Base-by-base conservation (phyloP, 306 rosid species). In the Arachis stenosperma region DNA sequence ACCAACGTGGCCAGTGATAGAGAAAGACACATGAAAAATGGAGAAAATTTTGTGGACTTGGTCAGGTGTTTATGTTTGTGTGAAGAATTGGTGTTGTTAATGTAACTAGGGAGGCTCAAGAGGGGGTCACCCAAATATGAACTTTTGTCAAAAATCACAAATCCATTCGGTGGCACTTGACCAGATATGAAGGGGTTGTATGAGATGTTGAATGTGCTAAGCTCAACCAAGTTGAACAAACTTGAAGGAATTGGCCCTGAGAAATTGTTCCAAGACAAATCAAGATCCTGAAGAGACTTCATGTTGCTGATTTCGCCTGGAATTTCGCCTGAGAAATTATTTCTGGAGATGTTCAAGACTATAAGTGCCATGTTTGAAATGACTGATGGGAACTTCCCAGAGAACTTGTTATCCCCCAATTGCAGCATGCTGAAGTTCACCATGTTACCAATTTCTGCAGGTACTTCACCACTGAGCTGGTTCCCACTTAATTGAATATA, bases 401-500 rank as follows among this genome's bases (percentile, higher is more conserved):
- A 17, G 66, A 93, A 79, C 8, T 72, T 42, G 78, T 93, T 93
- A 62, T 46, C 64, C n/a, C 88, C 93, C 56, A 93, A 81, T 73
- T 90, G 86, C 68, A 93, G 56, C 93, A 93, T 77, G 68, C 90
- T 90, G 67, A 90, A 90, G 14, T 81, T 85, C 27, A 62, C 12
- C 98, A 93, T 87, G 61, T 36, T 65, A 3, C 88, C 88, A 51
- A 93, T 85, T 55, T 83, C 87, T 8, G 65, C 10, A 65, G 98
- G 96, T 30, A 93, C 15, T 53, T 90, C 92, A 12, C 98, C 98
- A 6, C 80, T 78, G 47, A 93, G 71, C 54, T 69, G 75, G 75
- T 93, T 93, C 52, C 92, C 93, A 68, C 89, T 87, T 5, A 93
- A 51, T 50, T 93, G 98, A 78, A 93, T 63, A 84, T 93, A 93